Evolutionary conservation across 768 basidiomycete species (phyloP).

Genomic region (Bullera alba): DNA sequence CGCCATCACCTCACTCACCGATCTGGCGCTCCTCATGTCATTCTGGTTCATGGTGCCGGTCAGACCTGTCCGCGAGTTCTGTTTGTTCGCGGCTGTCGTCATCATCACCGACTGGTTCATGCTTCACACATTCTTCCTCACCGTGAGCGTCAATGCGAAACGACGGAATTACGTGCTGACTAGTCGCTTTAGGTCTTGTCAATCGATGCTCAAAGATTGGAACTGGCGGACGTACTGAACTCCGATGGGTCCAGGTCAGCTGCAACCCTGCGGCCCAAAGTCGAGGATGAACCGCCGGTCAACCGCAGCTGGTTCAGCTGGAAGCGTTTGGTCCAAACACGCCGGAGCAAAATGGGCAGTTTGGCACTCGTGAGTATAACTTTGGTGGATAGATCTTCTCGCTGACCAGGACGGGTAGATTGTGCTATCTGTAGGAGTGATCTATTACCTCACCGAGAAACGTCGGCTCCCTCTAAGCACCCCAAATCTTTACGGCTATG

Average conservation of each 20-base stretch:
- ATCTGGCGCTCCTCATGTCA: constrained; percentile 69
- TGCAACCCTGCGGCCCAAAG: background rate
- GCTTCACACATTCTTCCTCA: constrained; percentile 89
- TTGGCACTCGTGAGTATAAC: constrained; percentile 29
- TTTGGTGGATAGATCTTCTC: background rate
- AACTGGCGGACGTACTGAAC: constrained; percentile 68
- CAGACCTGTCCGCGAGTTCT: constrained; percentile 84
- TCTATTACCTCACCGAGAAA: constrained; percentile 40
- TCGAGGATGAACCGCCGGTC: background rate
- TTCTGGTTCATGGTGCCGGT: constrained; percentile 63
- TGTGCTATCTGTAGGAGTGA: constrained; percentile 29
- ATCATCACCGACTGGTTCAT: constrained; percentile 96
- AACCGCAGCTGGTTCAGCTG: constrained; percentile 13
- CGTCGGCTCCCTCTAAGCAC: constrained; percentile 16
- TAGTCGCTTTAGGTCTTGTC: constrained; percentile 52
- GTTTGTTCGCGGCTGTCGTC: constrained; percentile 86
- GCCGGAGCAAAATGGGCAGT: constrained; percentile 36
- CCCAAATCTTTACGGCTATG: constrained; percentile 38
- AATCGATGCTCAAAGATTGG: constrained; percentile 89
- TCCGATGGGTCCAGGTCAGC: background rate
- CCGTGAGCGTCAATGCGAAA: constrained; percentile 53
- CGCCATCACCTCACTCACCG: constrained; percentile 81
- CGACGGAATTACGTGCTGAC: constrained; percentile 1
- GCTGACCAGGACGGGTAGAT: constrained; percentile 25
- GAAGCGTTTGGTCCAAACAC: constrained; percentile 23